A percentile compares a stretch with the other conserved stretches of the same genome.
Conservation (phyloP, 2,329 filamentous ascomycete species). For the Arthroderma sp. region DNA sequence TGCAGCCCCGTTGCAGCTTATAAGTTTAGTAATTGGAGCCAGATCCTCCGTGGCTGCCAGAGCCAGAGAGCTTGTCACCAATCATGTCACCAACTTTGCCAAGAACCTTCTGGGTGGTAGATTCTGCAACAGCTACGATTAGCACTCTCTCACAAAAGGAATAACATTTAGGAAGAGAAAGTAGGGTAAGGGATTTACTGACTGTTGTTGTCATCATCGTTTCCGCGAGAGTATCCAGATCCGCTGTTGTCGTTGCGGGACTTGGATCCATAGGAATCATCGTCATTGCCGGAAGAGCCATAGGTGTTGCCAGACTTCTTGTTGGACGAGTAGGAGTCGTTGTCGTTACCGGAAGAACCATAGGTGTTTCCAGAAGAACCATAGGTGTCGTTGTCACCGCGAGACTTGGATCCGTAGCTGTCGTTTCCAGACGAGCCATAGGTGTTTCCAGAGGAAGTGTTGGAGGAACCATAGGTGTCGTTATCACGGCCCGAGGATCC, state of each 20-base stretch:
- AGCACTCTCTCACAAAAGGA: not conserved
- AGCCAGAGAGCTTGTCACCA: slow-evolving; percentile 5
- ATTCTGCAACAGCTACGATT: slow-evolving; percentile 1
- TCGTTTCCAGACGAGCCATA: slow-evolving; percentile 6
- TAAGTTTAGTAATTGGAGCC: slow-evolving; percentile 1
- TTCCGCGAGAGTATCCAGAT: slow-evolving; percentile 3
- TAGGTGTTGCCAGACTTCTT: slow-evolving; percentile 6
- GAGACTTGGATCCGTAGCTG: slow-evolving; percentile 1
- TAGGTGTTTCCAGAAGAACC: slow-evolving; percentile 3
- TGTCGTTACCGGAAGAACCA: slow-evolving; percentile 6
- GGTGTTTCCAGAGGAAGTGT: not conserved
- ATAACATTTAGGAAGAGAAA: not conserved
- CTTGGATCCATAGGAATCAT: slow-evolving; percentile 6
- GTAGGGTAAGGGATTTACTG: not conserved
- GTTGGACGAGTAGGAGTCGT: not conserved
- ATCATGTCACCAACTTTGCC: slow-evolving; percentile 9
- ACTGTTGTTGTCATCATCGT: slow-evolving; percentile 9
- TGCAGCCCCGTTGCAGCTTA: not conserved
- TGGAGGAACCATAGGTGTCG: not conserved
- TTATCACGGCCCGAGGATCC: not conserved
- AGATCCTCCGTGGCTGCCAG: not conserved
- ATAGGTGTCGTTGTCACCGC: not conserved
- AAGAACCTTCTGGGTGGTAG: slow-evolving; percentile 7
- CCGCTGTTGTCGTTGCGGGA: slow-evolving; percentile 1
- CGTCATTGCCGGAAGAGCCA: slow-evolving; percentile 1